Percentiles rank a stretch among this genome's conserved stretches.
Conservation (phyloP, 176 grass and related monocot genomes). For the bread wheat (Triticum aestivum) region IWGSC_CS_RefSeq_v2.1 NC_057811.1:407351859-407352358, state of each 20-base stretch:
- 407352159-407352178: conserved; percentile 41
- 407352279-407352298: background rate
- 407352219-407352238: background rate
- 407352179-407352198: background rate
- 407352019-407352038: too few relatives aligned
- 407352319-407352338: background rate
- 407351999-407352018: too few relatives aligned
- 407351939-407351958: too few relatives aligned
- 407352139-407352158: conserved; percentile 92
- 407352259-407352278: background rate
- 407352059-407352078: conserved; percentile 68
- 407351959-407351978: too few relatives aligned
- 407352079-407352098: conserved; percentile 94
- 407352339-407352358: conserved; percentile 84
- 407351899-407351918: too few relatives aligned
- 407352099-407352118: conserved; percentile 74
- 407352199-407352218: background rate
- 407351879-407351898: too few relatives aligned
- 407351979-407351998: too few relatives aligned
- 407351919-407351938: too few relatives aligned
- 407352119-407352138: conserved; percentile 81
- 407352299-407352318: background rate
- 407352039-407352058: background rate
- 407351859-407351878: too few relatives aligned
- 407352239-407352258: background rate